Conservation (phyloP, 2,329 filamentous ascomycete genomes). For the Penicillium brasilianum region DNA sequence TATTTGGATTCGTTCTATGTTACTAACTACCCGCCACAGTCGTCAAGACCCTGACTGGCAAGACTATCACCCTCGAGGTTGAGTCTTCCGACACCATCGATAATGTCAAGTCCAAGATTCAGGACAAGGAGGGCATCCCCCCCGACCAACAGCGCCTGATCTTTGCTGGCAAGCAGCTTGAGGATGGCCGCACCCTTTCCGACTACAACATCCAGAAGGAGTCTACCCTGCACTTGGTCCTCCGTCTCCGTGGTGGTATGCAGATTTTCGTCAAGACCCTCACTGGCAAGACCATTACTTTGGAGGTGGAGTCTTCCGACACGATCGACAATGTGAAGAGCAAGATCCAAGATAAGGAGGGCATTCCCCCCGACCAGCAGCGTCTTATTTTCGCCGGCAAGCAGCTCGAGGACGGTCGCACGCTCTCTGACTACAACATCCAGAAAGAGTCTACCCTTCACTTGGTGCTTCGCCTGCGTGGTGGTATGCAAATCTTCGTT, state of each 20-base stretch:
- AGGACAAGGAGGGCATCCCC: slow-evolving; percentile 96
- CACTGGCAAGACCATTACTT: slow-evolving; percentile 88
- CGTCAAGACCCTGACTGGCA: slow-evolving; percentile 65
- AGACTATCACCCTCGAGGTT: slow-evolving; percentile 70
- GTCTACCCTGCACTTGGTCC: slow-evolving; percentile 80
- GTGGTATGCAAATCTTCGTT: slow-evolving; percentile 85
- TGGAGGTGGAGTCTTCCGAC: slow-evolving; percentile 86
- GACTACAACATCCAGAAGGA: slow-evolving; percentile 99
- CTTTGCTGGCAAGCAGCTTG: slow-evolving; percentile 94
- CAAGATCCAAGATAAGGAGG: slow-evolving; percentile 82
- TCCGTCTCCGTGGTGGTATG: slow-evolving; percentile 83
- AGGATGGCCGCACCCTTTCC: slow-evolving; percentile 86
- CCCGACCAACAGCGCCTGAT: slow-evolving; percentile 96
- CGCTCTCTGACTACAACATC: slow-evolving; percentile 93
- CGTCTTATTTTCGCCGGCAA: slow-evolving; percentile 93
- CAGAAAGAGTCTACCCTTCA: slow-evolving; percentile 88
- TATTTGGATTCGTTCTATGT: background rate
- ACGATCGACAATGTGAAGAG: slow-evolving; percentile 94
- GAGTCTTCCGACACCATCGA: slow-evolving; percentile 85
- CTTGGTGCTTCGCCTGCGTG: slow-evolving; percentile 78
- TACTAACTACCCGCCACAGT: slow-evolving; percentile 42
- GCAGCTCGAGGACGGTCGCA: slow-evolving; percentile 90
- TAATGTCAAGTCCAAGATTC: slow-evolving; percentile 96
- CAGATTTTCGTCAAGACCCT: slow-evolving; percentile 64
- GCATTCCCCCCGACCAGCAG: slow-evolving; percentile 93